These are phyloP conservation scores for Cladorrhinum sp. DNA, from an alignment of 2,329 filamentous ascomycete genomes.

Conservation along the genomic window DNA sequence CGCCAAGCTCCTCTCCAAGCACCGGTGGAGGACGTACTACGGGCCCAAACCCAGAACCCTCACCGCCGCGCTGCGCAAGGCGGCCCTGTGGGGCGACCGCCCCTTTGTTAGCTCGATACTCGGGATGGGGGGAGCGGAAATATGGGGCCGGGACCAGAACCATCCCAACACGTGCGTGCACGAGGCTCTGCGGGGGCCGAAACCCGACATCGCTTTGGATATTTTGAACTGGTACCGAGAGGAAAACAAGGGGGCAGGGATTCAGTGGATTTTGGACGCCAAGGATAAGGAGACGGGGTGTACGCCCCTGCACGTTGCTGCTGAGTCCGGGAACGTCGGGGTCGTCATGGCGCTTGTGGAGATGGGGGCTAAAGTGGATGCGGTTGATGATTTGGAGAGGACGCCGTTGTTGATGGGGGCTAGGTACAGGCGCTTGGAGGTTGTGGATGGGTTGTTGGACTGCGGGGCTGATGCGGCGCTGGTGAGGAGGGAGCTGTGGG, in stretches of 20 bases:
- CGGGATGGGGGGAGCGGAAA: slow-evolving; percentile 21
- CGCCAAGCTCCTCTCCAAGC: neutral
- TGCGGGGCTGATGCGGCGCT: slow-evolving; percentile 1
- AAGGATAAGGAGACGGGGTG: slow-evolving; percentile 7
- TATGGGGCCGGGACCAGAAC: slow-evolving; percentile 21
- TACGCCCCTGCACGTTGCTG: slow-evolving; percentile 26
- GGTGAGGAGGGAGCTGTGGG: slow-evolving; percentile 5
- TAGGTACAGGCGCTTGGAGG: neutral
- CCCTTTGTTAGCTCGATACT: neutral
- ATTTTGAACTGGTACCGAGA: slow-evolving; percentile 1
- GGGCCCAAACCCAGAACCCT: slow-evolving; percentile 9
- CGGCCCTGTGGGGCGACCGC: slow-evolving; percentile 16
- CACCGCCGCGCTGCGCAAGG: slow-evolving; percentile 11
- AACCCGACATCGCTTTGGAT: slow-evolving; percentile 15
- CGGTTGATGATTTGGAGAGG: slow-evolving; percentile 11
- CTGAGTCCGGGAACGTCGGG: slow-evolving; percentile 7
- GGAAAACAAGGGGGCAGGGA: neutral
- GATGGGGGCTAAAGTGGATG: slow-evolving; percentile 18
- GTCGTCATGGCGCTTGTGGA: slow-evolving; percentile 11
- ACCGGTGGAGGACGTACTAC: slow-evolving; percentile 13
- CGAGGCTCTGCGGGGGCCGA: slow-evolving; percentile 17
- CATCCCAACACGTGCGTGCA: slow-evolving; percentile 20
- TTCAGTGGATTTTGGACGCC: neutral
- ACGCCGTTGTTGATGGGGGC: slow-evolving; percentile 16
- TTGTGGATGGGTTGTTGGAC: slow-evolving; percentile 6